Conservation (phyloP, 768 basidiomycete genomes). For the Kwoniella dendrophila region DNA sequence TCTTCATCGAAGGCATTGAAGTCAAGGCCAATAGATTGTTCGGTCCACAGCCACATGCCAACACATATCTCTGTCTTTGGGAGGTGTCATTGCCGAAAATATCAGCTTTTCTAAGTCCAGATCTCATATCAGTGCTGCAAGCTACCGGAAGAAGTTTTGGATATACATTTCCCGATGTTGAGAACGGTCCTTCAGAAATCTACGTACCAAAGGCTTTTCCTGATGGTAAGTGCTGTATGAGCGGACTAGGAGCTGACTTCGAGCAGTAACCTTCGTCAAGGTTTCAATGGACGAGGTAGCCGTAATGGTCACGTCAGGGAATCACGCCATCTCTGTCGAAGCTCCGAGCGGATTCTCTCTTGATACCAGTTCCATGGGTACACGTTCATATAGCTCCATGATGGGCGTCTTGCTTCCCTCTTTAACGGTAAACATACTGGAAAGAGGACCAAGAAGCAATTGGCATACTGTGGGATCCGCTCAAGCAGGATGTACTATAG, state of each 20-base stretch:
- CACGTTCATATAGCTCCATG: constrained; percentile 67
- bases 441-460: constrained; percentile 24
- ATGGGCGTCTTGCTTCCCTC: constrained; percentile 65
- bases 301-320: constrained; percentile 62
- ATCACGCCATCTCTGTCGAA: constrained; percentile 63
- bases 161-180: constrained; percentile 70
- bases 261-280: constrained; percentile 80
- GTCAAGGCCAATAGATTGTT: constrained; percentile 84
- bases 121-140: constrained; percentile 61
- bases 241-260: constrained; percentile 16
- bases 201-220: constrained; percentile 65
- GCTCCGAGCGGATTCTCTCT: constrained; percentile 67
- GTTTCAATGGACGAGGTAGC: constrained; percentile 64
- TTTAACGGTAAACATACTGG: constrained; percentile 61
- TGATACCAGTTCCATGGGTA: constrained; percentile 75
- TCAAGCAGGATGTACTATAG: constrained; percentile 64
- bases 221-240: constrained; percentile 65
- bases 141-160: constrained; percentile 66
- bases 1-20: constrained; percentile 67
- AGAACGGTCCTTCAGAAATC: constrained; percentile 76
- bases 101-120: constrained; percentile 64
- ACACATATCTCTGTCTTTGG: constrained; percentile 92
- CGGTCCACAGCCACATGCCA: constrained; percentile 79
- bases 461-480: constrained; percentile 73
- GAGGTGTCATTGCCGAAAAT: constrained; percentile 74